Evolutionary conservation across 2,329 filamentous ascomycete genomes (phyloP).

Genomic region (Raffaelea ambrosiae): DNA sequence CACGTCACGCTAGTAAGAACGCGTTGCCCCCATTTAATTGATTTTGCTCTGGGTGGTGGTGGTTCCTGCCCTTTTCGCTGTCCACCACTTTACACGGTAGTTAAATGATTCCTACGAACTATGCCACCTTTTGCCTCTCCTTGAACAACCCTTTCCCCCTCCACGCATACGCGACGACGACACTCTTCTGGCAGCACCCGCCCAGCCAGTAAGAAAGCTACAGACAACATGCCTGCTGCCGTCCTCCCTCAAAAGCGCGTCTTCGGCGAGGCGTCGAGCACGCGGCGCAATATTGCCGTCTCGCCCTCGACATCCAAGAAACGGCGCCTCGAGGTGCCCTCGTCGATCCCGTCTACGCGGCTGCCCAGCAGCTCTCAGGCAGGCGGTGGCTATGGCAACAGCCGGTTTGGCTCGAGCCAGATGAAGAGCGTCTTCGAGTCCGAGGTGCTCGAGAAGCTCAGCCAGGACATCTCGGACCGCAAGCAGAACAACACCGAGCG

Average conservation of each 20-base stretch:
- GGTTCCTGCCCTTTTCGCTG: not conserved
- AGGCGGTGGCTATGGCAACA: slow-evolving; percentile 41
- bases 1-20: slow-evolving; percentile 19
- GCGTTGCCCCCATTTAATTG: slow-evolving; percentile 16
- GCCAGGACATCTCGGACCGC: slow-evolving; percentile 79
- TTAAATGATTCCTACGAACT: too few relatives aligned
- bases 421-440: slow-evolving; percentile 86
- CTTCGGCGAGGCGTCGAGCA: slow-evolving; percentile 58
- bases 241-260: slow-evolving; percentile 63
- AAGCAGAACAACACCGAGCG: slow-evolving; percentile 85
- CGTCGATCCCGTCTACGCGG: slow-evolving; percentile 46
- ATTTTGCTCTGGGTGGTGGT: slow-evolving; percentile 4
- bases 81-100: not conserved
- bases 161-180: too few relatives aligned
- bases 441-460: slow-evolving; percentile 90
- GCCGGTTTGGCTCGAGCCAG: slow-evolving; percentile 63
- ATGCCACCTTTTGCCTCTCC: too few relatives aligned
- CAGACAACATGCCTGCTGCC: slow-evolving; percentile 31
- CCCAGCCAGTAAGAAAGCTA: too few relatives aligned
- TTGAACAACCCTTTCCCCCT: too few relatives aligned
- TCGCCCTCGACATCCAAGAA: slow-evolving; percentile 63
- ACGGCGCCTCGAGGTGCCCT: slow-evolving; percentile 62
- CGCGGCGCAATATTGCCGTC: slow-evolving; percentile 50
- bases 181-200: too few relatives aligned
- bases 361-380: slow-evolving; percentile 44